These are phyloP conservation scores for Solanum verrucosum DNA, from an alignment of 257 asterid species.

Conservation along the genomic window DNA sequence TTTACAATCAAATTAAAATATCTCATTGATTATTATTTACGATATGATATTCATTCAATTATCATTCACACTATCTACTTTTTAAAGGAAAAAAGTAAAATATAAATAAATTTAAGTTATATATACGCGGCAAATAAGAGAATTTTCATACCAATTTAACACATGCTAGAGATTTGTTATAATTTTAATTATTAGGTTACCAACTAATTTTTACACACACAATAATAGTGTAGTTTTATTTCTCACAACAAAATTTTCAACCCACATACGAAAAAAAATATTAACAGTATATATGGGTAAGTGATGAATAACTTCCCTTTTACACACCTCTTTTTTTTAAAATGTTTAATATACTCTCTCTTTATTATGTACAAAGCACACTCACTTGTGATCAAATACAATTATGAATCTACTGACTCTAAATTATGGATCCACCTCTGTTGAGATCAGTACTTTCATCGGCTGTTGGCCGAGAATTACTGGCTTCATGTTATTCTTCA, in stretches of 20 bases:
- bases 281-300: neutral
- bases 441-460: neutral
- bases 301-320: neutral
- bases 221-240: neutral
- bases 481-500: conserved; percentile 48
- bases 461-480: conserved; percentile 14
- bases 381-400: neutral
- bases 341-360: neutral
- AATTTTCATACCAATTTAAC: neutral
- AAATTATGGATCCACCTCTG: neutral
- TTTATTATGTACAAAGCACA: neutral
- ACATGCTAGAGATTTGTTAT: neutral
- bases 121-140: neutral
- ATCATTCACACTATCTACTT: neutral
- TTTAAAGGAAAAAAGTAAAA: neutral
- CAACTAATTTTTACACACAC: neutral
- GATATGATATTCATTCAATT: too few species aligned
- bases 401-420: neutral
- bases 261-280: neutral
- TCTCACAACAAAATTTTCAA: neutral
- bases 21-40: too few species aligned
- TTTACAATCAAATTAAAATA: too few species aligned
- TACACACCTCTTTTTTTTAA: neutral
- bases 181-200: neutral
- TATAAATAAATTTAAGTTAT: neutral